Base-by-base conservation (phyloP, 1,284 basidiomycete genomes). In the Rhodofomes roseus region DNA sequence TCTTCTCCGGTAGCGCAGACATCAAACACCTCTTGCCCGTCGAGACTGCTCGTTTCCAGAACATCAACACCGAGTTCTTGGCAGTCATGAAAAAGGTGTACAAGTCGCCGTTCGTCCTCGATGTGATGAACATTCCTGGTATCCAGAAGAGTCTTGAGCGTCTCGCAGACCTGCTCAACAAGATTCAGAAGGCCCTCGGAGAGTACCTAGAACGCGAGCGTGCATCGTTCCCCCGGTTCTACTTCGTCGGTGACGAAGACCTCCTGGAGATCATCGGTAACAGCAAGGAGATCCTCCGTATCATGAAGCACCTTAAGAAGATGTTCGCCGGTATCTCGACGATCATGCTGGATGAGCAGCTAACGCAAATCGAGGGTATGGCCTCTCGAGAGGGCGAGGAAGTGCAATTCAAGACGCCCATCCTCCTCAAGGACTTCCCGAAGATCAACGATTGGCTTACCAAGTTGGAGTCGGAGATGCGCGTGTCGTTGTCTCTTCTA, bases 381-480 rank as follows among this genome's bases (percentile, higher is more conserved):
- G 87, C 92, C 4, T 98, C 96, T 4, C 82, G 94, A 57, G 97
- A 99, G 73, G 98, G 96, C 55, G 97, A 99, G 73, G 88, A 93
- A 69, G 92, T 99, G 20, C 76, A 74, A 4, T 98, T 99, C 77
- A 83, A 86, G 54, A 82, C 86, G 53, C 90, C 94, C 0, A 93
- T 99, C 66, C 71, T 91, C 5, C 81, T 98, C 64, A 94, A 95
- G 72, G 93, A 98, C 66, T 96, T 86, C 71, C 92, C 95, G 18
- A 97, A 96, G 78, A 98, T 99, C 80, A 98, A 99, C 73, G 97
- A 98, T 72, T 99, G 97, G 97, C 83, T 99, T 41, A 89, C 91
- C 43, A 90, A 88, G 69, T 83, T 99, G 60, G 97, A 99, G 74
- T 82, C 86, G 2, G 93, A 95, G 80, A 98, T 99, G 95, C 86